phyloP scores from a whole-genome alignment of 371 early-diverging fungal species.

The Umbelopsis sp. region DNA sequence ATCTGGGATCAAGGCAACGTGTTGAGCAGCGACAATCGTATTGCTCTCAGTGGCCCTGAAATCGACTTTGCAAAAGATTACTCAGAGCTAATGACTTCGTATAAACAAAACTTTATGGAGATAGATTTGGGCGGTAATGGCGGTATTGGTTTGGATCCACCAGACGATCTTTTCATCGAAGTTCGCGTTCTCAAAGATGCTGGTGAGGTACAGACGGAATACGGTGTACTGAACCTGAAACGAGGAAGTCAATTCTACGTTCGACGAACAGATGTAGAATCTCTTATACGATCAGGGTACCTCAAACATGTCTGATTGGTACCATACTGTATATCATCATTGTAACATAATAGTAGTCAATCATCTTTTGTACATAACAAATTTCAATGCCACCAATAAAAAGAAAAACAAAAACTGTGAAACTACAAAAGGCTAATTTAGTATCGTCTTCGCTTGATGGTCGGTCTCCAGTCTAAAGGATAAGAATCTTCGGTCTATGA shows the following conservation, averaged over 20 bases:
- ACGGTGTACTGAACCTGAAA: slow-evolving; percentile 72
- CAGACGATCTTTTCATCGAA: slow-evolving; percentile 85
- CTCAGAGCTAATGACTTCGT: slow-evolving; percentile 60
- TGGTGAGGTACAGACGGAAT: slow-evolving; percentile 88
- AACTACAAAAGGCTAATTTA: slow-evolving; percentile 4
- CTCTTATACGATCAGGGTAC: slow-evolving; percentile 83
- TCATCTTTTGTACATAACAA: slow-evolving; percentile 14
- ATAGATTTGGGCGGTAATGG: slow-evolving; percentile 78
- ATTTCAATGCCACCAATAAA: slow-evolving; percentile 11
- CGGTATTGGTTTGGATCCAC: slow-evolving; percentile 77
- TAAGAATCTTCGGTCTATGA: slow-evolving; percentile 9
- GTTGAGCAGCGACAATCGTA: slow-evolving; percentile 37
- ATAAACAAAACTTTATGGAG: slow-evolving; percentile 68
- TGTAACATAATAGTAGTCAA: slow-evolving; percentile 8
- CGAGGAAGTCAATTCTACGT: slow-evolving; percentile 85
- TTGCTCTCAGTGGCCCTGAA: slow-evolving; percentile 67
- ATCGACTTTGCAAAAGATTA: slow-evolving; percentile 67
- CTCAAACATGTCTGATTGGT: slow-evolving; percentile 64
- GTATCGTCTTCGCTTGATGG: slow-evolving; percentile 15
- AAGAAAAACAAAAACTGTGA: not conserved
- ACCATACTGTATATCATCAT: slow-evolving; percentile 1
- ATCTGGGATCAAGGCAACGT: slow-evolving; percentile 76
- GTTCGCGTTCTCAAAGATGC: slow-evolving; percentile 87
- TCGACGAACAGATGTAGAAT: slow-evolving; percentile 86
- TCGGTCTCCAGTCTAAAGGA: slow-evolving; percentile 18